Conservation (phyloP, 495 filamentous ascomycete genomes). For the Aspergillus olivimuriae region DNA sequence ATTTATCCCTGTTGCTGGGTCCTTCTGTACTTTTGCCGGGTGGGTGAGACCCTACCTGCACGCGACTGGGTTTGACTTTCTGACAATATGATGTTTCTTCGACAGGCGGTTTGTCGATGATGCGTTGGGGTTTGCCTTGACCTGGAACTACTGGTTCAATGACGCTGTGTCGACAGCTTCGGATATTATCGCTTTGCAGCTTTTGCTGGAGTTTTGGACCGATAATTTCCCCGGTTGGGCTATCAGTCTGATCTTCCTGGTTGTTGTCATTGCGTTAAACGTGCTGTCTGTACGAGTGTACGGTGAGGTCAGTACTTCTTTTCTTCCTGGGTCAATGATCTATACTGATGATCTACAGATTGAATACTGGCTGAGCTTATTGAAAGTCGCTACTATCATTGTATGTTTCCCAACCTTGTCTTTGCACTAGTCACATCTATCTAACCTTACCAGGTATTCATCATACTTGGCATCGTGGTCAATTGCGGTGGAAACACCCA, state of each 20-base stretch:
- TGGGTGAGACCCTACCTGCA: conserved; percentile 21
- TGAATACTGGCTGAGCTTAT: conserved; percentile 49
- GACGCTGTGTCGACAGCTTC: conserved; percentile 51
- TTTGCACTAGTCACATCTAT: neutral
- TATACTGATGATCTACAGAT: conserved; percentile 23
- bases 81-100: neutral
- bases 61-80: neutral
- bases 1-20: conserved; percentile 44
- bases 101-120: conserved; percentile 51
- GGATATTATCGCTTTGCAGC: conserved; percentile 48
- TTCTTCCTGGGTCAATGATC: neutral
- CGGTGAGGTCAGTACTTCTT: conserved; percentile 37
- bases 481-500: conserved; percentile 44
- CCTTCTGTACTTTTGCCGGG: conserved; percentile 48
- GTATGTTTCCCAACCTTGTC: conserved; percentile 21
- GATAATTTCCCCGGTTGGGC: conserved; percentile 47
- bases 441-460: conserved; percentile 37
- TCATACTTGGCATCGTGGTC: conserved; percentile 45
- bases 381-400: conserved; percentile 51
- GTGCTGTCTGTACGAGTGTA: conserved; percentile 47
- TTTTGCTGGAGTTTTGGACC: conserved; percentile 47
- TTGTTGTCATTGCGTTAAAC: conserved; percentile 43
- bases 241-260: conserved; percentile 46
- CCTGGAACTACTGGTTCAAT: conserved; percentile 57
- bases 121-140: conserved; percentile 46